Conservation (phyloP, 768 basidiomycete species). For the Lentinula boryana region DNA sequence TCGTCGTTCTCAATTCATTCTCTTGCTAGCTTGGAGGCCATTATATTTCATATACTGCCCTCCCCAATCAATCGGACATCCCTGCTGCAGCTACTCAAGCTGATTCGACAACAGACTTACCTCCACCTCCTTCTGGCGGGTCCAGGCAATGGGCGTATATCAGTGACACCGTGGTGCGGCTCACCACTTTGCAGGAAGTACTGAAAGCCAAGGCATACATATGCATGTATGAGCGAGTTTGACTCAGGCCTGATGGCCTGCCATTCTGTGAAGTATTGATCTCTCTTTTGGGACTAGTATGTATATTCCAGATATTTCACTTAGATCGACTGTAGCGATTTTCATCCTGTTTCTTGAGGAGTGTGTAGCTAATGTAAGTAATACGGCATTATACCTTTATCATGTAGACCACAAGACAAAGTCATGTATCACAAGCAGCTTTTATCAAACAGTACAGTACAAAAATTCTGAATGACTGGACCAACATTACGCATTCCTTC, state of each 20-base stretch:
- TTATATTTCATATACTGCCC: conserved; percentile 80
- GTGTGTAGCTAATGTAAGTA: background rate
- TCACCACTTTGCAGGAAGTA: conserved; percentile 82
- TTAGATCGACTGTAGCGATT: background rate
- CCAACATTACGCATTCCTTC: conserved; percentile 15
- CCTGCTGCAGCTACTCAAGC: background rate
- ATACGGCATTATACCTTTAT: background rate
- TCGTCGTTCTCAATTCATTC: conserved; percentile 6
- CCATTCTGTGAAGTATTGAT: background rate
- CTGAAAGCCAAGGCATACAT: conserved; percentile 89
- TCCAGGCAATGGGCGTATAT: conserved; percentile 83
- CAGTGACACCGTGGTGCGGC: conserved; percentile 82
- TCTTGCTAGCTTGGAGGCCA: conserved; percentile 72
- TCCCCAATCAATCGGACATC: conserved; percentile 35
- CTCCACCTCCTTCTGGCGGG: conserved; percentile 8
- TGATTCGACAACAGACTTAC: conserved; percentile 3
- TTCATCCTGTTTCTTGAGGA: background rate
- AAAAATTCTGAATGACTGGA: too few relatives aligned
- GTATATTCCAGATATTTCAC: background rate
- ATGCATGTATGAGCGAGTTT: conserved; percentile 85
- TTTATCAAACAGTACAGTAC: too few relatives aligned
- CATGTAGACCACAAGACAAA: background rate
- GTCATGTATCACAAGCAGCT: too few relatives aligned
- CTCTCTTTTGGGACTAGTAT: background rate
- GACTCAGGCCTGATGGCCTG: conserved; percentile 1